Base-by-base conservation (phyloP, 225 moss, liverwort and hornwort species). In the Thuidium tamariscinum region DNA sequence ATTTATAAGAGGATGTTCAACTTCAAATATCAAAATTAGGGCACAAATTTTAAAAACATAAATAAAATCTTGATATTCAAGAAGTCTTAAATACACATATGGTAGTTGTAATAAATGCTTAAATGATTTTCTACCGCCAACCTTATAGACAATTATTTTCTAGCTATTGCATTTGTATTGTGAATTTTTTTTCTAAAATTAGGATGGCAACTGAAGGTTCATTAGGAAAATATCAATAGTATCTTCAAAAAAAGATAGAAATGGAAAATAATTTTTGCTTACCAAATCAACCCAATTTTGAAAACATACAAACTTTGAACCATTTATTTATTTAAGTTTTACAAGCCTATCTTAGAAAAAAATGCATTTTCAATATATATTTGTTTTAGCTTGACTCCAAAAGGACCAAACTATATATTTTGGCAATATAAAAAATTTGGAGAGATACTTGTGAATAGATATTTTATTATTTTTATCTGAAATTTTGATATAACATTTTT, bases 101-200 rank as follows among this genome's bases (percentile, higher is more conserved):
- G 2, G 1, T 71, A 13, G 4, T 44, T 71, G 29, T 10, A 29
- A 29, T 27, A 46, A 71, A 44, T 46, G 0, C 3, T 71, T 44
- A 70, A 8, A 10, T 5, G 9, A 0, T 71, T 71, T 17, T 44
- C 1, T 16, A 1, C 17, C 0, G 1, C 46, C 46, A 71, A 44
- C 10, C 6, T 29, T 2, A 1, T 44, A 29, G 10, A 17, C 0
- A 3, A 44, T 44, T 71, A 5, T 10, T 10, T 44, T 44, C 5
- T 71, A 44, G 29, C 71, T 44, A 29, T 5, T 3, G 7, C 3
- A 42, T 71, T 2, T 44, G 29, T 4, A 46, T 71, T 71, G 1
- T 42, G 41, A 15, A 27, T n/a, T n/a, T 9, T 44, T 42, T 0
- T 9, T 0, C 9, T 26, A 44, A 71, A 27, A 27, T 44, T 27